Percentiles rank a stretch among this genome's conserved stretches.
These are phyloP conservation scores for Cystoderma amianthinum DNA, from an alignment of 768 basidiomycete genomes.

Conservation along the genomic window DNA sequence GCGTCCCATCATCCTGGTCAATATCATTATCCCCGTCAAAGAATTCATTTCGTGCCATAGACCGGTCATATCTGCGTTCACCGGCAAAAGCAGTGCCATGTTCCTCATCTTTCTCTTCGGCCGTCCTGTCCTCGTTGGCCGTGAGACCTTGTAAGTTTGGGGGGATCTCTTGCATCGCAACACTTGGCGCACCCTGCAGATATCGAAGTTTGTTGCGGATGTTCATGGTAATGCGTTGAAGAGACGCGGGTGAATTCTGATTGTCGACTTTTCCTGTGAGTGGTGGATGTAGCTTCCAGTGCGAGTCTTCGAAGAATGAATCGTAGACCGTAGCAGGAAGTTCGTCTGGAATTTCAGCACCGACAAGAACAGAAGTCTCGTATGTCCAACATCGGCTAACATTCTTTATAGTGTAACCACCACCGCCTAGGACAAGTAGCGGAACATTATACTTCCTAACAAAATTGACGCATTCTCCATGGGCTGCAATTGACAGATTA, in stretches of 20 bases:
- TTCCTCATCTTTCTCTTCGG: slow-evolving; percentile 70
- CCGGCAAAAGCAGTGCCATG: slow-evolving; percentile 47
- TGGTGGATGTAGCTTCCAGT: slow-evolving; percentile 91
- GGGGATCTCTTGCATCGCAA: slow-evolving; percentile 94
- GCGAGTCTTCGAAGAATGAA: slow-evolving; percentile 84
- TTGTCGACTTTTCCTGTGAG: slow-evolving; percentile 90
- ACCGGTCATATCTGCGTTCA: slow-evolving; percentile 46
- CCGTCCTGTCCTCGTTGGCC: slow-evolving; percentile 60
- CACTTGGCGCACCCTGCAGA: slow-evolving; percentile 92
- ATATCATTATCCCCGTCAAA: slow-evolving; percentile 70
- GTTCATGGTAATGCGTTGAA: slow-evolving; percentile 83
- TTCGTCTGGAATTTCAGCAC: slow-evolving; percentile 74
- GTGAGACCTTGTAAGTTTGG: slow-evolving; percentile 80
- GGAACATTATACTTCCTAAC: slow-evolving; percentile 91
- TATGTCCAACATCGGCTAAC: slow-evolving; percentile 99
- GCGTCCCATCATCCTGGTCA: slow-evolving; percentile 36
- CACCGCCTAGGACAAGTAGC: slow-evolving; percentile 87
- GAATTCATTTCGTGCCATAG: slow-evolving; percentile 56
- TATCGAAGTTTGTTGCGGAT: slow-evolving; percentile 87
- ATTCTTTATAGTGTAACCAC: slow-evolving; percentile 95
- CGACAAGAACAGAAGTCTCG: slow-evolving; percentile 91
- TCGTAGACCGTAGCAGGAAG: slow-evolving; percentile 89
- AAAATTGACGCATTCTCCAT: slow-evolving; percentile 97
- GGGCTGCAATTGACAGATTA: slow-evolving; percentile 95
- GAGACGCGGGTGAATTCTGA: slow-evolving; percentile 73